Conservation (phyloP, 164 flowering plant species). For the Piper longum region DNA sequence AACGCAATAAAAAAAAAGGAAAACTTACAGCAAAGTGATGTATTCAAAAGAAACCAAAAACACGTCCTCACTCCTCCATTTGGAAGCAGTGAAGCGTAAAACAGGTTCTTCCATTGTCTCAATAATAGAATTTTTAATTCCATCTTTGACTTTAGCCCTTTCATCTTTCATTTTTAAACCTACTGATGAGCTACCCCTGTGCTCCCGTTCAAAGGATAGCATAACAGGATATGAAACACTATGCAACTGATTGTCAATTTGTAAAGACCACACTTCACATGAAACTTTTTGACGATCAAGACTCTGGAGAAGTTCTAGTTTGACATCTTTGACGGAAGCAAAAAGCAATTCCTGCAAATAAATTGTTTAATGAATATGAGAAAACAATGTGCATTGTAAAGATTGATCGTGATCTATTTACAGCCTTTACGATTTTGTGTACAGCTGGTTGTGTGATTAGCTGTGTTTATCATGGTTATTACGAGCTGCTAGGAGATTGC, state of each 20-base stretch:
- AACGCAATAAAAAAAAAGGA: background rate
- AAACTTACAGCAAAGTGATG: conserved; percentile 52
- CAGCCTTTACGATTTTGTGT: too few species aligned
- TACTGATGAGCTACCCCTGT: conserved; percentile 17
- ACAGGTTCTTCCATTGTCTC: conserved; percentile 46
- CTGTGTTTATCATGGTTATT: too few species aligned
- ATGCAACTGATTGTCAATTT: conserved; percentile 77
- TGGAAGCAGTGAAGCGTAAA: conserved; percentile 40
- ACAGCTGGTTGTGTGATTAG: too few species aligned
- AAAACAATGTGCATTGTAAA: background rate
- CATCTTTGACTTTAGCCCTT: conserved; percentile 15
- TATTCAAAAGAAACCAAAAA: conserved; percentile 67
- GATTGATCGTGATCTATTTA: too few species aligned
- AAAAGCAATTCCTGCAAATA: conserved; percentile 68
- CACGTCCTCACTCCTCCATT: conserved; percentile 69
- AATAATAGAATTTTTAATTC: conserved; percentile 12
- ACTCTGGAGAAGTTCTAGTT: conserved; percentile 51
- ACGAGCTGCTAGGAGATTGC: too few species aligned
- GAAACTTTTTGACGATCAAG: conserved; percentile 60
- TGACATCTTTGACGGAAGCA: conserved; percentile 52
- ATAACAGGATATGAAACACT: conserved; percentile 71
- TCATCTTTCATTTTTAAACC: conserved; percentile 25
- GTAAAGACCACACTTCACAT: conserved; percentile 52
- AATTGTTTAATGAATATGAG: background rate
- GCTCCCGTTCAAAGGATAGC: conserved; percentile 52